Percentiles rank a stretch among this genome's conserved stretches.
These are phyloP conservation scores for Fagopyrum esculentum DNA, from an alignment of 148 eudicot species.

Conservation along the genomic window DNA sequence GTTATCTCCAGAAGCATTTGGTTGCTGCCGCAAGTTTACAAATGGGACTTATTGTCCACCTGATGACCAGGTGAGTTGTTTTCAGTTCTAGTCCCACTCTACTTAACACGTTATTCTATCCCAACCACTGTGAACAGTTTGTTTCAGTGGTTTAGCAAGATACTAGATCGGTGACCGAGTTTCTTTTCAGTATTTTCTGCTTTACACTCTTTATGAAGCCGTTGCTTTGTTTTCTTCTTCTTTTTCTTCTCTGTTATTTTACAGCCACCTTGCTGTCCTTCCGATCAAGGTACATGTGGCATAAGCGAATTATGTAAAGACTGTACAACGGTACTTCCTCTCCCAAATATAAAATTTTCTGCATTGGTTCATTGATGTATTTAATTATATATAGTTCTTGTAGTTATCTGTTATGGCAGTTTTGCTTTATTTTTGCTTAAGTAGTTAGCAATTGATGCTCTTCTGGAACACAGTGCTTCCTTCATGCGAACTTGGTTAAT, in stretches of 20 bases:
- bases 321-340: slow-evolving; percentile 79
- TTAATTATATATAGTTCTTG: background rate
- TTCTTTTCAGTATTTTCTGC: background rate
- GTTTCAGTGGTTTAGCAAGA: background rate
- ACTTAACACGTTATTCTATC: slow-evolving; percentile 9
- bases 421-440: background rate
- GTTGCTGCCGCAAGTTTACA: slow-evolving; percentile 95
- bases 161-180: slow-evolving; percentile 2
- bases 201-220: slow-evolving; percentile 11
- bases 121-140: slow-evolving; percentile 9
- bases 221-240: background rate
- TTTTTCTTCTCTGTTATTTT: background rate
- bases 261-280: slow-evolving; percentile 95
- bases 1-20: slow-evolving; percentile 99
- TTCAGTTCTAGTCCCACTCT: background rate
- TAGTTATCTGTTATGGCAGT: background rate
- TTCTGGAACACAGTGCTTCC: slow-evolving; percentile 70
- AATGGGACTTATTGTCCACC: slow-evolving; percentile 93
- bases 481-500: slow-evolving; percentile 66
- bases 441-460: slow-evolving; percentile 19
- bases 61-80: slow-evolving; percentile 68
- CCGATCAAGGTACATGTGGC: slow-evolving; percentile 56
- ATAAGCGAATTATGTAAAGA: slow-evolving; percentile 66
- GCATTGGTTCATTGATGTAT: background rate
- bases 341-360: slow-evolving; percentile 4